These are phyloP conservation scores for Zalaria obscura DNA, from an alignment of 2,329 filamentous ascomycete species.

Conservation along the genomic window DNA sequence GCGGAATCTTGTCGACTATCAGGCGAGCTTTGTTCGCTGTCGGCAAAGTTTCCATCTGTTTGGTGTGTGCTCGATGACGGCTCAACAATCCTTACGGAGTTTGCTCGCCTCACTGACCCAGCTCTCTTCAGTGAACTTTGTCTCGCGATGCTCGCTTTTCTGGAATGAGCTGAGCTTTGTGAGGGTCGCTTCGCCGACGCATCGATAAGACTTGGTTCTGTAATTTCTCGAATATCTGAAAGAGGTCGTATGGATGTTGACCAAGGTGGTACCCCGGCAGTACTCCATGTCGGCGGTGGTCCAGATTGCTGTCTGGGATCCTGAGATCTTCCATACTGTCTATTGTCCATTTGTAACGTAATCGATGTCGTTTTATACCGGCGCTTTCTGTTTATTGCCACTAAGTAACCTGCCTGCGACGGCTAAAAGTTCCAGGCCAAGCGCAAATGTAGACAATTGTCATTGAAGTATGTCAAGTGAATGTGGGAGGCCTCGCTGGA, in stretches of 20 bases:
- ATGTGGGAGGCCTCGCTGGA: no score
- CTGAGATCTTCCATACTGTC: not conserved
- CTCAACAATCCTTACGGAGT: conserved; percentile 14
- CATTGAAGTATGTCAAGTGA: no score
- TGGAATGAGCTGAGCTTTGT: conserved; percentile 1
- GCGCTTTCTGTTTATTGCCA: no score
- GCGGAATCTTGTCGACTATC: conserved; percentile 16
- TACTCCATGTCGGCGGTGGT: not conserved
- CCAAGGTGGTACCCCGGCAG: not conserved
- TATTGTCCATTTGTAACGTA: not conserved
- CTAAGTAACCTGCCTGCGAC: no score
- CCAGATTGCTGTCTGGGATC: not conserved
- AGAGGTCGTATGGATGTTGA: conserved; percentile 25
- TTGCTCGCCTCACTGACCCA: conserved; percentile 9
- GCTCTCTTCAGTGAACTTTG: conserved; percentile 11
- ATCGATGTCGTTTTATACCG: no score
- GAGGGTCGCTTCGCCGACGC: conserved; percentile 6
- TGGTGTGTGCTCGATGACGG: conserved; percentile 2
- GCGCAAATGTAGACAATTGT: no score
- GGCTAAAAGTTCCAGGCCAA: no score
- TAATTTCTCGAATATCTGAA: conserved; percentile 36
- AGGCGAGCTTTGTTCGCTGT: conserved; percentile 11
- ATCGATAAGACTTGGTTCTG: conserved; percentile 32
- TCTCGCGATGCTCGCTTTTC: conserved; percentile 2
- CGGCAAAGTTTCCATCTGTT: conserved; percentile 5